Base-by-base conservation (phyloP, 352 stramenopile species). In the Globisporangium barbulae region DNA sequence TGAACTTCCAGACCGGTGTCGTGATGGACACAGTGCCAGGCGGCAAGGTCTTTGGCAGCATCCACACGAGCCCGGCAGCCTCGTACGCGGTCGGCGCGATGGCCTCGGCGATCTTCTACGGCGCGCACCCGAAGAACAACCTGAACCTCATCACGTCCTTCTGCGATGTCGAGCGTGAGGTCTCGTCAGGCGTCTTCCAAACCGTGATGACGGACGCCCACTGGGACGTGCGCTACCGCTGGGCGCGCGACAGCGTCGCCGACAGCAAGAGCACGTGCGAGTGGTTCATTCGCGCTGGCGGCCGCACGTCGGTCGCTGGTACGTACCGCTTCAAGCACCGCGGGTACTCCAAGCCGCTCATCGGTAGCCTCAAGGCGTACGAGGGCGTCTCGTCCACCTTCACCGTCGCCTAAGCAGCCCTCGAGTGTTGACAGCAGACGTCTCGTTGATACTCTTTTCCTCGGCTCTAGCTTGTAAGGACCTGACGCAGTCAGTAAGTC, bases 201-300 rank as follows among this genome's bases (percentile, higher is more conserved):
- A 81, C 64, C 10, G 45, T 78, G n/a, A 59, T 86, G 68, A 84
- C 71, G 0, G 80, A 90, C 53, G 69, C 67, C 1, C 74, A 87
- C 55, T 88, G 78, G 78, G 77, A 85, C 33, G 35, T 85, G 21
- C 78, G 78, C 21, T 85, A 73, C 63, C 48, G 63, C 22, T 87
- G 78, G 76, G 48, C n/a, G 3, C 68, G 69, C 59, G 49, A 68
- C 22, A 59, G 68, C 25, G 47, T 69, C 48, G 45, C 52, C 22
- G 68, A 82, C 49, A 85, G 75, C 59, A 79, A 76, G 53, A 78
- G 69, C 52, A 76, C 63, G 49, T 84, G 76, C 61, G 68, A 76
- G 59, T 85, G 76, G 76, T 74, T 59, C 59, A 74, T 85, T 22
- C 76, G 78, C 5, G 10, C 47, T 4, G 72, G 72, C 8, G 63